Evolutionary conservation across 768 basidiomycete genomes (phyloP).

Genomic region (Mycena sanguinolenta): DNA sequence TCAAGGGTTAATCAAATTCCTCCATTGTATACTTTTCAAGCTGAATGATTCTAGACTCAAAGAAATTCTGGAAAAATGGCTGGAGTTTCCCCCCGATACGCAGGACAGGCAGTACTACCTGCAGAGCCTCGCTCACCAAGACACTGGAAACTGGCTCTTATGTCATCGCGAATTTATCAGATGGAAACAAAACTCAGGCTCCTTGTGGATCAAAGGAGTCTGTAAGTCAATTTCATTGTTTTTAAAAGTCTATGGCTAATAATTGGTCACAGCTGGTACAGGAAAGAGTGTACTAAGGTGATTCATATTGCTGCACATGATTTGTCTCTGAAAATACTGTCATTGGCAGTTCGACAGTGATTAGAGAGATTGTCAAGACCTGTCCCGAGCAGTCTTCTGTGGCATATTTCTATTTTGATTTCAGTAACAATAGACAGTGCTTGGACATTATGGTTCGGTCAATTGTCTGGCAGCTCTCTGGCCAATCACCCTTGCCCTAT

Average conservation of each 20-base stretch:
- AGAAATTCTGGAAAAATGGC: not conserved
- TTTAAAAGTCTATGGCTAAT: not conserved
- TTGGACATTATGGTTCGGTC: not conserved
- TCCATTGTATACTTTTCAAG: not conserved
- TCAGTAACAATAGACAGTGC: not conserved
- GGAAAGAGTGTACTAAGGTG: not conserved
- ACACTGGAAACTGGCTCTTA: not conserved
- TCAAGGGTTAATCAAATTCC: not conserved
- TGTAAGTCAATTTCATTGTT: not conserved
- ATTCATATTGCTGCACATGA: not conserved
- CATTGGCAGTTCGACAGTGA: not conserved
- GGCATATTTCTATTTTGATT: no score
- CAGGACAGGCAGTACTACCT: not conserved
- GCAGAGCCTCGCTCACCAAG: not conserved
- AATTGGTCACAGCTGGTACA: not conserved
- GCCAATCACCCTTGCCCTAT: not conserved
- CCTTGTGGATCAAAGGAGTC: slow-evolving; percentile 1
- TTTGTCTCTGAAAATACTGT: not conserved
- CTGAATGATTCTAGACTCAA: slow-evolving; percentile 1
- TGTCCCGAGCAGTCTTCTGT: not conserved
- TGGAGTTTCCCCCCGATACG: no score
- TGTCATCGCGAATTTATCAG: not conserved
- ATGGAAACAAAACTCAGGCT: not conserved
- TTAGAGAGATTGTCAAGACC: not conserved
- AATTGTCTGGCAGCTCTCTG: slow-evolving; percentile 1